Evolutionary conservation across 306 rosid genomes (phyloP).

Genomic region (Casuarina equisetifolia): DNA sequence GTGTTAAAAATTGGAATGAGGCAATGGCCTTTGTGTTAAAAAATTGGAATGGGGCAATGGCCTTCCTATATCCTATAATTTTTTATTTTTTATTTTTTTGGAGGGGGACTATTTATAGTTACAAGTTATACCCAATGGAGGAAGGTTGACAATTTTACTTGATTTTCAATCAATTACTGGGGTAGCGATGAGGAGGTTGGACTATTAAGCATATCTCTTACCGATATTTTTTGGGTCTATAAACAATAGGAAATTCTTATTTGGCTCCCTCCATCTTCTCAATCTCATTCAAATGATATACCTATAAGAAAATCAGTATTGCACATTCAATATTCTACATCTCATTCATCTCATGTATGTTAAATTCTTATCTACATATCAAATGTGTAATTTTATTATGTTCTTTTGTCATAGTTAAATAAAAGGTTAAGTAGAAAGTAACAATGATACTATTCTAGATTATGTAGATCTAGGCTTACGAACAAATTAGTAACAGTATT

Average conservation of each 20-base stretch:
- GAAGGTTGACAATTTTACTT: neutral
- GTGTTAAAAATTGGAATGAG: neutral
- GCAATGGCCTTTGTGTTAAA: neutral
- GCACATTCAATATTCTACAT: neutral
- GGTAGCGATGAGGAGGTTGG: neutral
- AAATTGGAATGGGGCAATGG: neutral
- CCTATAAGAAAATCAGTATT: neutral
- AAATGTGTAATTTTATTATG: no score
- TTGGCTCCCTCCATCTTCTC: conserved; percentile 3
- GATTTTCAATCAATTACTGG: neutral
- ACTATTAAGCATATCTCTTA: neutral
- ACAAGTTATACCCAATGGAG: no score
- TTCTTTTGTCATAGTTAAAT: no score
- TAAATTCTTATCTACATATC: no score
- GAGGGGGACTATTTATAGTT: neutral
- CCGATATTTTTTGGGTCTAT: conserved; percentile 42
- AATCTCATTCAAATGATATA: neutral
- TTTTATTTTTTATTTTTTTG: no score
- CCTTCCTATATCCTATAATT: conserved; percentile 3
- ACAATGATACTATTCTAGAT: no score
- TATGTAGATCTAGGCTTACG: no score
- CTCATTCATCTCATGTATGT: no score
- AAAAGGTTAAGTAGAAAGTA: no score
- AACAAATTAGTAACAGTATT: no score
- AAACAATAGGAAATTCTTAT: conserved; percentile 44